phyloP scores from a whole-genome alignment of 768 basidiomycete species.

The Peribolospora baueri region DNA sequence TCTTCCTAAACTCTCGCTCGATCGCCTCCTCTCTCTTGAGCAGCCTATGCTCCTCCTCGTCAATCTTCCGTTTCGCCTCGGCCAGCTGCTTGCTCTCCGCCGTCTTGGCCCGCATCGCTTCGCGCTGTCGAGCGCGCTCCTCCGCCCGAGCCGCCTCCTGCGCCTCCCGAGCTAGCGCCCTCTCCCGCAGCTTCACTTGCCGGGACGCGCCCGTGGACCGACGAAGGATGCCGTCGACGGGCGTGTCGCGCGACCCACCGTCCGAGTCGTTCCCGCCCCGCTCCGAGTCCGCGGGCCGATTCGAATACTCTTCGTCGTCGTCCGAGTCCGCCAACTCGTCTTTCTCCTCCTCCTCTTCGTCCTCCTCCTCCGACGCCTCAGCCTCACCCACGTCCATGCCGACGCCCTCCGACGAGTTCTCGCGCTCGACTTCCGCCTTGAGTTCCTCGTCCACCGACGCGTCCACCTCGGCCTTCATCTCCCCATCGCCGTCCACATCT shows the following conservation, averaged over 20 bases:
- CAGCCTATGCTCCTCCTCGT: background rate
- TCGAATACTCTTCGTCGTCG: background rate
- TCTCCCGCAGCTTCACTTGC: no score
- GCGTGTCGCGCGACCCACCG: no score
- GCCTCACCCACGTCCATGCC: background rate
- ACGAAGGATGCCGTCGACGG: no score
- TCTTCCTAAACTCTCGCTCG: conserved; percentile 80
- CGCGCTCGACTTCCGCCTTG: no score
- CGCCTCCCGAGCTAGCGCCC: no score
- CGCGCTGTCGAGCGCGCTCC: no score
- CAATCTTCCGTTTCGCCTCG: background rate
- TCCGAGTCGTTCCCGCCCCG: no score
- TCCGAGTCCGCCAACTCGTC: background rate
- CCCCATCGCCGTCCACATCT: no score
- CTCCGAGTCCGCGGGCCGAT: no score
- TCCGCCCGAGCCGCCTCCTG: no score
- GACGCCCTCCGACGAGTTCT: background rate
- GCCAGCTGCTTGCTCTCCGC: background rate
- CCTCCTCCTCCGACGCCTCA: background rate
- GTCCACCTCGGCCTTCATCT: background rate
- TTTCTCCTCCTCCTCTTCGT: background rate
- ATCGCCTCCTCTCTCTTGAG: conserved; percentile 41
- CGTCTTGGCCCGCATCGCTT: no score
- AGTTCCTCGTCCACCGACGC: background rate
- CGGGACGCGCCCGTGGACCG: no score